A percentile compares a stretch with the other conserved stretches of the same genome.
Evolutionary conservation across 2,329 filamentous ascomycete species (phyloP).

Genomic region (Talaromyces atroroseus): DNA sequence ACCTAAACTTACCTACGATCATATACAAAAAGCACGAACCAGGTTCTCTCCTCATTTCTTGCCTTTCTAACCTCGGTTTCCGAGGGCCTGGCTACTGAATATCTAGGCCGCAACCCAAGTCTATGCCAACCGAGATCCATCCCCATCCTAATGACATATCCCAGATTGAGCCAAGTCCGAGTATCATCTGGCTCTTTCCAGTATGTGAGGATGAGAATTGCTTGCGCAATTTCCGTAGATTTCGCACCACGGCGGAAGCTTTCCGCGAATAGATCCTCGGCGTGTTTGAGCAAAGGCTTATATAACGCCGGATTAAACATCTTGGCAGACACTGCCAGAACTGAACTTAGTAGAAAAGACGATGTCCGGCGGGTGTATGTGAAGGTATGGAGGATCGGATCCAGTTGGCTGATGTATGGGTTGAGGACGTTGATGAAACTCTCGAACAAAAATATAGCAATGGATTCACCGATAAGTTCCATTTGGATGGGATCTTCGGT

Average conservation of each 20-base stretch:
- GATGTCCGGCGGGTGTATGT: conserved; percentile 30
- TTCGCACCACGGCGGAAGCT: conserved; percentile 30
- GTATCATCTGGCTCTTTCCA: conserved; percentile 41
- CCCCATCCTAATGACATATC: conserved; percentile 37
- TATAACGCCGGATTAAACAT: conserved; percentile 33
- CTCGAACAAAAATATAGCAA: neutral
- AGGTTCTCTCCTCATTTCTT: conserved; percentile 33
- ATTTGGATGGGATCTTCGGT: too few relatives aligned
- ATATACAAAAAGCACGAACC: conserved; percentile 37
- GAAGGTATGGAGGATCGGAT: conserved; percentile 35
- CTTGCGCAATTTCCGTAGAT: conserved; percentile 35
- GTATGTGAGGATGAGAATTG: conserved; percentile 31
- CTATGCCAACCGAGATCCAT: conserved; percentile 24
- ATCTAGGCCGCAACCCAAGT: neutral
- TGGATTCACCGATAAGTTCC: too few relatives aligned
- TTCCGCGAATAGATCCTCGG: conserved; percentile 26
- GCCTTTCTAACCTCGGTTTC: conserved; percentile 22
- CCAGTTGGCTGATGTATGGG: conserved; percentile 38
- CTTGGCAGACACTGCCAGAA: conserved; percentile 33
- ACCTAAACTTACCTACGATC: conserved; percentile 28
- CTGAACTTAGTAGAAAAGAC: conserved; percentile 31
- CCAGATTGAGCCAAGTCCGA: conserved; percentile 35
- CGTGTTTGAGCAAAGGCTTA: conserved; percentile 21
- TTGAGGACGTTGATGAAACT: conserved; percentile 37
- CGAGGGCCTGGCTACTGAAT: neutral